Conservation (phyloP, 768 basidiomycete species). For the Lyophyllum decastes region DNA sequence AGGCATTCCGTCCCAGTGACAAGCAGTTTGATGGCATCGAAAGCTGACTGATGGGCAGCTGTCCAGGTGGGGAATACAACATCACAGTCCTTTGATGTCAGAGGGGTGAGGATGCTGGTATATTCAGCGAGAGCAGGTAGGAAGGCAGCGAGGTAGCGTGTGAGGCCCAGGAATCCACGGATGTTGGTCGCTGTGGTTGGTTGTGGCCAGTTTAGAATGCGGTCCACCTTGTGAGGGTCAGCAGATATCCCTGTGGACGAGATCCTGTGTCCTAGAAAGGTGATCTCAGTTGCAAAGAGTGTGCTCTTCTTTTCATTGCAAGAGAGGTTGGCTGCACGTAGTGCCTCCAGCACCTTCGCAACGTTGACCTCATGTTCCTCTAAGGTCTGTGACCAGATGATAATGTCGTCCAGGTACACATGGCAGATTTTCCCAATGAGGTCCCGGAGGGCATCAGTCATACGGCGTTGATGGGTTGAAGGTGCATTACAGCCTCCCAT, state of each 20-base stretch:
- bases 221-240: constrained; percentile 25
- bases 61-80: constrained; percentile 28
- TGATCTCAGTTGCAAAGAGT: constrained; percentile 15
- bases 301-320: not conserved
- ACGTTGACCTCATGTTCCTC: constrained; percentile 34
- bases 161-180: constrained; percentile 31
- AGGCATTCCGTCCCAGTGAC: not conserved
- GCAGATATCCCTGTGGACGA: constrained; percentile 27
- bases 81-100: constrained; percentile 28
- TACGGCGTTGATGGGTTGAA: constrained; percentile 32
- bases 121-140: not conserved
- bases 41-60: constrained; percentile 20
- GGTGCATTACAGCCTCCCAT: constrained; percentile 37
- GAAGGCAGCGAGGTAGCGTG: constrained; percentile 24
- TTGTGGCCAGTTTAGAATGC: constrained; percentile 29
- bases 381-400: constrained; percentile 41
- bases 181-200: constrained; percentile 29
- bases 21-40: constrained; percentile 19
- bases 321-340: not conserved
- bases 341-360: constrained; percentile 22
- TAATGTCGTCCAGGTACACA: constrained; percentile 46
- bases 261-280: constrained; percentile 35
- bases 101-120: constrained; percentile 12
- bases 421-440: constrained; percentile 42
- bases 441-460: constrained; percentile 30